Percentiles rank a stretch among this genome's conserved stretches.
phyloP scores from a whole-genome alignment of 495 filamentous ascomycete species.

The Clavariopsis aquatica region DNA sequence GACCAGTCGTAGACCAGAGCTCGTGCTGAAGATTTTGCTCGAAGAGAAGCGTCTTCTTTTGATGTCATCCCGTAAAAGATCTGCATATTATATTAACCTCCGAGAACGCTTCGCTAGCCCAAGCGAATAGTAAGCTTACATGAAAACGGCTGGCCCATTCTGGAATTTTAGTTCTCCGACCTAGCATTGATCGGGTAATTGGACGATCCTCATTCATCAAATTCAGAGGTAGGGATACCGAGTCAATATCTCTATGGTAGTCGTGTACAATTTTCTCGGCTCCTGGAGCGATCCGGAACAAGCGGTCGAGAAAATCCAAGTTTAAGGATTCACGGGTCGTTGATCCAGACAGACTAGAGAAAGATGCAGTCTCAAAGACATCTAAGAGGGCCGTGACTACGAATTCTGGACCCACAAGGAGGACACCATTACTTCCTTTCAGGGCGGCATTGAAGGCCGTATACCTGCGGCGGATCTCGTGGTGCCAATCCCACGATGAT shows the following conservation, averaged over 20 bases:
- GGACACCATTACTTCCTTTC: not conserved
- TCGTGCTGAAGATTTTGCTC: constrained; percentile 24
- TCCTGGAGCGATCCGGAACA: constrained; percentile 4
- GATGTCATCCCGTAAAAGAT: constrained; percentile 27
- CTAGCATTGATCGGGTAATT: constrained; percentile 26
- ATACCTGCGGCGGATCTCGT: constrained; percentile 15
- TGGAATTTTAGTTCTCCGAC: constrained; percentile 1
- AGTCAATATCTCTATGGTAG: constrained; percentile 23
- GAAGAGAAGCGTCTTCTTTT: constrained; percentile 20
- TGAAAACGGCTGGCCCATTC: constrained; percentile 30
- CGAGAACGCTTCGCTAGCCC: not conserved
- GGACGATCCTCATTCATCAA: constrained; percentile 17
- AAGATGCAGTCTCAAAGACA: constrained; percentile 22
- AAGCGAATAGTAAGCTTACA: constrained; percentile 14
- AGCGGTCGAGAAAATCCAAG: constrained; percentile 18
- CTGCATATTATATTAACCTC: not conserved
- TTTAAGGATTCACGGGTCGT: constrained; percentile 18
- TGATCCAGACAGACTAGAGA: not conserved
- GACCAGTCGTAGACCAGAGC: constrained; percentile 33
- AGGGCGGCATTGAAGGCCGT: constrained; percentile 15
- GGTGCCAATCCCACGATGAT: constrained; percentile 30
- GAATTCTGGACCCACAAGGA: not conserved
- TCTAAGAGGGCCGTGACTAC: constrained; percentile 21
- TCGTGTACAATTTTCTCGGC: constrained; percentile 31
- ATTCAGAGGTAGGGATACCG: constrained; percentile 21